phyloP scores from a whole-genome alignment of 345 rosid species.

The Heritiera littoralis region DNA sequence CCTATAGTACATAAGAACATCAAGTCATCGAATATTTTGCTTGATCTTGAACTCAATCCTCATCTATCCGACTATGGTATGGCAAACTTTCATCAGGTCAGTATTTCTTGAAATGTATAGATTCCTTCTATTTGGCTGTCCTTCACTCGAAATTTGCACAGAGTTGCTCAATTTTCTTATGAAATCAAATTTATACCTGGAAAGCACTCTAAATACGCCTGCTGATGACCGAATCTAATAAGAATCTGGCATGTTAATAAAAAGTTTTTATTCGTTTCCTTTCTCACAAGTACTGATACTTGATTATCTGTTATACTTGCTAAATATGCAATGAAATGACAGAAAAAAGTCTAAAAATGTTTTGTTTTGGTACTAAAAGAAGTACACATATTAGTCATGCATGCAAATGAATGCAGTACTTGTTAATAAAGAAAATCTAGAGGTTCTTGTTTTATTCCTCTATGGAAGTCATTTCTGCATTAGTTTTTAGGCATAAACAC shows the following conservation, averaged over 20 bases:
- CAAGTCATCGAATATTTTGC: conserved; percentile 90
- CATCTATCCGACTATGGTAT: conserved; percentile 80
- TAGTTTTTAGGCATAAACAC: neutral
- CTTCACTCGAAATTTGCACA: neutral
- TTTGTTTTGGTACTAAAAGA: neutral
- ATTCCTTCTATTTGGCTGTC: neutral
- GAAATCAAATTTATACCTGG: neutral
- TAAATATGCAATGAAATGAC: neutral
- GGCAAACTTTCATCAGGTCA: conserved; percentile 73
- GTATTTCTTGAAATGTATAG: neutral
- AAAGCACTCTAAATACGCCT: neutral
- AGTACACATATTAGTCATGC: neutral
- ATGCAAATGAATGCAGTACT: neutral
- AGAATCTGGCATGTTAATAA: neutral
- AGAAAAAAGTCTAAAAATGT: neutral
- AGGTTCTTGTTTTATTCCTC: too few relatives aligned
- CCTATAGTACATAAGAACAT: conserved; percentile 87
- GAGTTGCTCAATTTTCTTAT: neutral
- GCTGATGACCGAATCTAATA: neutral
- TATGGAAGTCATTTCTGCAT: too few relatives aligned
- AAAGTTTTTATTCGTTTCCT: neutral
- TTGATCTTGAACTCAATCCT: conserved; percentile 82
- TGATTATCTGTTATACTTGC: neutral
- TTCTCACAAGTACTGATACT: neutral
- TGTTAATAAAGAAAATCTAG: neutral